Base-by-base conservation (phyloP, 495 filamentous ascomycete species). In the Beverwykella pulmonaria region DNA sequence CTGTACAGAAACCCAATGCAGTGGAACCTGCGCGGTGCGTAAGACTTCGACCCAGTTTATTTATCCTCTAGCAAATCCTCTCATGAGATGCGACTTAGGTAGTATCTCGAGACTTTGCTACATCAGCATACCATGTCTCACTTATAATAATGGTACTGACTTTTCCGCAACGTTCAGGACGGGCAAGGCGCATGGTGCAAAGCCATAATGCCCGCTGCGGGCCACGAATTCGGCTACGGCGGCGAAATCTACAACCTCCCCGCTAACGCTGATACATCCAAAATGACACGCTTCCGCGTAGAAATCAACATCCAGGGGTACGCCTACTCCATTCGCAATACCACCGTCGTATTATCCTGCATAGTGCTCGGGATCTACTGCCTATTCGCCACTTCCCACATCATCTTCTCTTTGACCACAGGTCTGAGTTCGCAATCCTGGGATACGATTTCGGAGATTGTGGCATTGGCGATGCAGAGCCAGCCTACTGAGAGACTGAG, bases 401-500 rank as follows among this genome's bases (percentile, higher is more conserved):
- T 52, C 5, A 4, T 20, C 9, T 61, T 61, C 27, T 2, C 58
- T 1, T 29, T 49, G 41, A 22, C 8, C 9, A 53, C 27, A 15
- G 58, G 58, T n/a, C 32, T 61, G 22, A 61, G 20, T 20, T 19
- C 20, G 3, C 44, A 61, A 17, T n/a, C 41, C 3, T 61, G 58
- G 58, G 58, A 61, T 26, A 50, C 58, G 1, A 36, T 61, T 14
- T 50, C 41, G 14, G 58, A 61, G 34, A 36, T 61, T n/a, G 29
- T 36, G 5, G 58, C 58, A 6, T 25, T 61, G 3, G 58, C 58
- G 12, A 61, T 61, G 58, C 58, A 61, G 58, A 61, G 58, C 27
- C 58, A 61, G 30, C 58, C 58, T 22, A 50, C 58, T 4, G 17
- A 36, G 15, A n/a, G 57, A 4, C 20, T 61, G 25, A 49, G 34